Conservation (phyloP, 768 basidiomycete genomes). For the Agaricus subrufescens region DNA sequence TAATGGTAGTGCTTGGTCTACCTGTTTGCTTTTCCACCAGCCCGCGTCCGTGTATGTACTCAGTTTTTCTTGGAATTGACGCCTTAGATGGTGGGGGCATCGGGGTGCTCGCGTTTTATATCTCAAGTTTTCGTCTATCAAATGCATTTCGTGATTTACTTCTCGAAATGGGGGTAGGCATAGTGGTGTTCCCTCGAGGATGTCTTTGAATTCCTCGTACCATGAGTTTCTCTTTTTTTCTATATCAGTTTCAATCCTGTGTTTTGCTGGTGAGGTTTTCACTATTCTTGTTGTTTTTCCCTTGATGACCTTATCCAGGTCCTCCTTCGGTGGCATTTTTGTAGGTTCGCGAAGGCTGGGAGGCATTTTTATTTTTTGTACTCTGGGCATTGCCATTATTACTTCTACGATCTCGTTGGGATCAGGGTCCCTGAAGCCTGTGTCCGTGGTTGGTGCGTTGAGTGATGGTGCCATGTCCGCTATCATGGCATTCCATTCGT, state of each 20-base stretch:
- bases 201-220: conserved; percentile 18
- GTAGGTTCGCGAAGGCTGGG: background rate
- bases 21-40: conserved; percentile 27
- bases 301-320: background rate
- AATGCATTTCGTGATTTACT: conserved; percentile 33
- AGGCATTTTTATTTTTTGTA: background rate
- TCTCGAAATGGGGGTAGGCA: conserved; percentile 27
- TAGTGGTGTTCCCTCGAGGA: conserved; percentile 17
- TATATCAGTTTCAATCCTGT: background rate
- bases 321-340: no score
- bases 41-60: conserved; percentile 17
- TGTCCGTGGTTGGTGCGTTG: no score
- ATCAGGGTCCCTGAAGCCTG: background rate
- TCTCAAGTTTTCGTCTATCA: conserved; percentile 23
- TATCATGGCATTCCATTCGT: conserved; percentile 17
- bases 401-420: background rate
- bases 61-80: background rate
- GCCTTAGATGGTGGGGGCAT: background rate
- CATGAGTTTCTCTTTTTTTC: conserved; percentile 10
- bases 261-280: background rate
- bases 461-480: background rate
- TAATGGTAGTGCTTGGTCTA: conserved; percentile 23
- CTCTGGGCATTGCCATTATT: no score
- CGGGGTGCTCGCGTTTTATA: conserved; percentile 26
- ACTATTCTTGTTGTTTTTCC: background rate